Percentiles rank a stretch among this genome's conserved stretches.
These are phyloP conservation scores for Phylloporus scabripes DNA, from an alignment of 768 basidiomycete genomes.

Conservation along the genomic window DNA sequence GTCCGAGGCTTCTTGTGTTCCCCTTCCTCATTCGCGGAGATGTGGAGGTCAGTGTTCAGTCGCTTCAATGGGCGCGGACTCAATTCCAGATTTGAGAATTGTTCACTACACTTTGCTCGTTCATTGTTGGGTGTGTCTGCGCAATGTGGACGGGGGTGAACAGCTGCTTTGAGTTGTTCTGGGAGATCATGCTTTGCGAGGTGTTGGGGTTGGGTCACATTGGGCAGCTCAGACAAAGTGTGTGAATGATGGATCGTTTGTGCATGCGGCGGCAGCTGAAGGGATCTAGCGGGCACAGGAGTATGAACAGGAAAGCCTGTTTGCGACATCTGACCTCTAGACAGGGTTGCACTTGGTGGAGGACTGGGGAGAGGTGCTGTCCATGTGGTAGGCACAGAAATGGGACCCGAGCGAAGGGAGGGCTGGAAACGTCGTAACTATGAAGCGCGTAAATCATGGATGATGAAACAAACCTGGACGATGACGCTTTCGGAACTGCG, in stretches of 20 bases:
- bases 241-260: constrained; percentile 3
- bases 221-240: constrained; percentile 2
- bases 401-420: constrained; percentile 7
- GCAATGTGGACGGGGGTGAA: background rate
- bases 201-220: background rate
- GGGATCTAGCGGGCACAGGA: constrained; percentile 4
- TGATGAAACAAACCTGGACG: constrained; percentile 17
- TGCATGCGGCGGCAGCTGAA: constrained; percentile 4
- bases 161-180: constrained; percentile 1
- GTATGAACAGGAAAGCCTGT: constrained; percentile 10
- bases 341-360: constrained; percentile 9
- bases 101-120: background rate
- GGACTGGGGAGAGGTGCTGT: constrained; percentile 19
- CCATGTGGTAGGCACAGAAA: constrained; percentile 14
- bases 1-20: constrained; percentile 20
- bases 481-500: constrained; percentile 14
- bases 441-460: background rate
- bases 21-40: constrained; percentile 4
- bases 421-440: constrained; percentile 5
- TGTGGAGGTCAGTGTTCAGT: constrained; percentile 9
- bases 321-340: constrained; percentile 6
- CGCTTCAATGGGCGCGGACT: constrained; percentile 15
- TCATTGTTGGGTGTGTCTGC: background rate
- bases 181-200: background rate
- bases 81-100: background rate